Conservation (phyloP, 2,329 filamentous ascomycete species). For the Truncatella angustata region DNA sequence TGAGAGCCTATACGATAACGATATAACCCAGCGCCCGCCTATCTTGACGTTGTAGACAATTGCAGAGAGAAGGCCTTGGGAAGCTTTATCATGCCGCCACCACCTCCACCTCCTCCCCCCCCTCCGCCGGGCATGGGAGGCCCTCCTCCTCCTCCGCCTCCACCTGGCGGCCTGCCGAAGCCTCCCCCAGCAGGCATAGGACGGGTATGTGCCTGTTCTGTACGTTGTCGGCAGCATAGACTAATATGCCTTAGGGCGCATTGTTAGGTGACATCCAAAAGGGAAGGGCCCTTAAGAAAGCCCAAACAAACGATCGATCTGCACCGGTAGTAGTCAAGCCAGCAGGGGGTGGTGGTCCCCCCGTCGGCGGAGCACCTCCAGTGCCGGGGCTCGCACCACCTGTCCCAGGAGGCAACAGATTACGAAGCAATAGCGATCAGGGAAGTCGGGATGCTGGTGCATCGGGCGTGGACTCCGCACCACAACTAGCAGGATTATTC, state of each 20-base stretch:
- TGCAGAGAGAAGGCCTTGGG: neutral
- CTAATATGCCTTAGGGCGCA: constrained; percentile 60
- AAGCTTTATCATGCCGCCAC: constrained; percentile 43
- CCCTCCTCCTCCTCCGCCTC: constrained; percentile 62
- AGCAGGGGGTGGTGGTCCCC: constrained; percentile 54
- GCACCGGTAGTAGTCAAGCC: constrained; percentile 66
- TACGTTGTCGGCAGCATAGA: neutral
- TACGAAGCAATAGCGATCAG: constrained; percentile 81
- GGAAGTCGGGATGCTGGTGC: constrained; percentile 45
- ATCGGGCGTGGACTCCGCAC: constrained; percentile 56
- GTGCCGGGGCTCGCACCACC: constrained; percentile 77
- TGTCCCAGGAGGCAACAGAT: constrained; percentile 61
- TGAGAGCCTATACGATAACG: no score
- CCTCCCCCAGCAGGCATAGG: constrained; percentile 53
- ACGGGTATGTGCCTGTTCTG: constrained; percentile 53
- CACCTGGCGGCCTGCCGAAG: constrained; percentile 56
- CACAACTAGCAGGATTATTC: constrained; percentile 85
- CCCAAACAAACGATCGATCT: constrained; percentile 89
- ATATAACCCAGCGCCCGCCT: no score
- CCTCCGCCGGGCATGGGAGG: constrained; percentile 55
- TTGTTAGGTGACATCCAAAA: constrained; percentile 86
- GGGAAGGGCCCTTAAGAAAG: constrained; percentile 76
- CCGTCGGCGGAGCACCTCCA: constrained; percentile 75
- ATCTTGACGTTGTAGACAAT: no score
- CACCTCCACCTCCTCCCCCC: constrained; percentile 71